Evolutionary conservation across 345 rosid genomes (phyloP), one percentile per base, ranked within the genome.

Genomic region (Camelina hispida): DNA sequence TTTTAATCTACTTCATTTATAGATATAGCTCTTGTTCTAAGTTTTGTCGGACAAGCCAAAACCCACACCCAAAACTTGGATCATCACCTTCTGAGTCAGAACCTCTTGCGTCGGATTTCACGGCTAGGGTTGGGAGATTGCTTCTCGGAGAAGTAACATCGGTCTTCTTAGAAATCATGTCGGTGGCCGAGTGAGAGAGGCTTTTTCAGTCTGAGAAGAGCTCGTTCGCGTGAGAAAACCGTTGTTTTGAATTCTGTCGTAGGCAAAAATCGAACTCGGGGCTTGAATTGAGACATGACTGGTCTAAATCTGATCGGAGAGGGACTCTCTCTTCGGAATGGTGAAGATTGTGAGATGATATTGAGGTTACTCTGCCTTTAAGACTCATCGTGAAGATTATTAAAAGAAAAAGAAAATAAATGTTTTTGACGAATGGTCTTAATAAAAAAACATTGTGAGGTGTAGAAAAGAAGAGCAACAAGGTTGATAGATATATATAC

Each of bases 141-240:
- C 78, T 78, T 78, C 9, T 61, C 0, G 66, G 53, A 61, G 63
- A 65, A 58, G 77, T 65, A 71, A 66, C 5, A 56, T 77, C 68
- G 3, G 17, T 34, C n/a, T 66, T 66, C 57, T 60, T 66, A 0
- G 68, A 14, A 9, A 17, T 55, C 0, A 48, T 65, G 22, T 60
- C 6, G 10, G 72, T 57, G 23, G 69, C 2, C 2, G 48, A 66
- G 25, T 59, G 69, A 40, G 79, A 52, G 28, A 79, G 72, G 63
- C 28, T 74, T 79, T 59, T 79, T 70, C 82, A 76, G 16, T 74
- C 43, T 0, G 72, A 74, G 65, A 79, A 79, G 32, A 79, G 79
- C 76, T 79, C 79, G 4, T 79, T 79, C 3, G 82, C 82, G 56
- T 75, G 75, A 38, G 76, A 79, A 62, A 79, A 69, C 50, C 71